Conservation (phyloP, 225 moss, liverwort and hornwort species). For the Lunularia cruciata region DNA sequence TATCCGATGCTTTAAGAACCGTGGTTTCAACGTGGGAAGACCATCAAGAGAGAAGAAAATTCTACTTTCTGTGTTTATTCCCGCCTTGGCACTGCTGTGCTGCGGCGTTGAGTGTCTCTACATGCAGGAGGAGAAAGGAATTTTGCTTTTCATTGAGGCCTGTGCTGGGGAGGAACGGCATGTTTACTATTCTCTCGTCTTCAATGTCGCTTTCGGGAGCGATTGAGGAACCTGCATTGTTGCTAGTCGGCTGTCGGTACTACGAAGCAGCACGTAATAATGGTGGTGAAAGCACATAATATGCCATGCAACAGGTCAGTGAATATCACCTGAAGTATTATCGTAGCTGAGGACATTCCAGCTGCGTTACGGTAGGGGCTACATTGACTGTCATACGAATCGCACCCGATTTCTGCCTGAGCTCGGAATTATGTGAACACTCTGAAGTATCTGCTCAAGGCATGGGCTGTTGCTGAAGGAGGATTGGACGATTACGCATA, state of each 20-base stretch:
- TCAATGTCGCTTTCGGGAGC: neutral
- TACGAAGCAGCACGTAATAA: slow-evolving; percentile 10
- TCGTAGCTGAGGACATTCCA: neutral
- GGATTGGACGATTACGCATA: neutral
- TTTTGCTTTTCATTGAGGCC: too few relatives aligned
- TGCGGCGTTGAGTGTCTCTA: too few relatives aligned
- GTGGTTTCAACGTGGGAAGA: too few relatives aligned
- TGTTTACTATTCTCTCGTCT: too few relatives aligned
- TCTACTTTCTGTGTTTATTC: too few relatives aligned
- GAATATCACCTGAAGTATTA: too few relatives aligned
- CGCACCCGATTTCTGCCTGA: neutral
- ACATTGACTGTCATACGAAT: neutral
- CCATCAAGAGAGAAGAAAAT: too few relatives aligned
- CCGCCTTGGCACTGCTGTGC: too few relatives aligned
- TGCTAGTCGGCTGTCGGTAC: neutral
- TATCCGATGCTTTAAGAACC: too few relatives aligned
- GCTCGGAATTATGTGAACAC: neutral
- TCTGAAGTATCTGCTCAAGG: neutral
- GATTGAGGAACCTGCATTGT: neutral
- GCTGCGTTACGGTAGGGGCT: neutral
- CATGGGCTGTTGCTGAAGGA: neutral
- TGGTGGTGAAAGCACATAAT: neutral
- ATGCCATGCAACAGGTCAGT: neutral
- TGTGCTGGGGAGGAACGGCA: too few relatives aligned
- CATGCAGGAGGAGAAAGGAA: too few relatives aligned